Conservation (phyloP, 1,139 yeast genomes). For the Arxiozyma slooffiae region DNA sequence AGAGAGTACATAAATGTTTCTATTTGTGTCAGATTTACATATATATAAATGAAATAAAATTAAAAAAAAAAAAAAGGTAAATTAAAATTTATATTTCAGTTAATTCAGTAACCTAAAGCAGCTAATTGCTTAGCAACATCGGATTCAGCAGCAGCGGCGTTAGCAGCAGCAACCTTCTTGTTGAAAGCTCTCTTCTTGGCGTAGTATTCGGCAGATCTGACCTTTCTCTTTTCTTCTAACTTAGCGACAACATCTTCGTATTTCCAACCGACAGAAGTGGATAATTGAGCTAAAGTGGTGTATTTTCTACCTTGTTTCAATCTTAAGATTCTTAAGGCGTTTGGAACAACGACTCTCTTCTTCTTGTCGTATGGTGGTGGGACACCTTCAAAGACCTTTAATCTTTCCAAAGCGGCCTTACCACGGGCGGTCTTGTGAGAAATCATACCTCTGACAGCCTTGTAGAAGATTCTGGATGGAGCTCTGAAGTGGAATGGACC, state of each 20-base stretch:
- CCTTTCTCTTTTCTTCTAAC: conserved; percentile 99
- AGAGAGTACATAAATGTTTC: conserved; percentile 1
- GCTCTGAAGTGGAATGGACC: conserved; percentile 99
- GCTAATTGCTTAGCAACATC: conserved; percentile 76
- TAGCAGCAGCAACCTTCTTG: conserved; percentile 83
- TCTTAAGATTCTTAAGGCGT: conserved; percentile 98
- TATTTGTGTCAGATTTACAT: neutral
- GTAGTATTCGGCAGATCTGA: conserved; percentile 97
- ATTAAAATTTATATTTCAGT: conserved; percentile 2
- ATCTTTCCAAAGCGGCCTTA: conserved; percentile 98
- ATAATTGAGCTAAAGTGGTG: conserved; percentile 96
- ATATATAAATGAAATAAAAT: conserved; percentile 7
- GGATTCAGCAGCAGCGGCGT: conserved; percentile 58
- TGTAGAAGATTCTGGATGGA: conserved; percentile 98
- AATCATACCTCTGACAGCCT: conserved; percentile 99
- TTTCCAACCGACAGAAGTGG: conserved; percentile 98
- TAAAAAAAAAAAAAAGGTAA: too few species aligned
- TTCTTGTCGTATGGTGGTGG: conserved; percentile 99
- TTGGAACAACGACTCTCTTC: conserved; percentile 99
- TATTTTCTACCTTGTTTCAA: conserved; percentile 99
- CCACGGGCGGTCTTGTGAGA: conserved; percentile 99
- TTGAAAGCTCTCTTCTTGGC: conserved; percentile 95
- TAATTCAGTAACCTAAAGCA: conserved; percentile 68
- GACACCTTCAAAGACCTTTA: conserved; percentile 98
- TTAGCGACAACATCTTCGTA: conserved; percentile 96